Percentiles rank a stretch among this genome's conserved stretches.
Conservation (phyloP, 805 yeast genomes). For the Candida anglica region DNA sequence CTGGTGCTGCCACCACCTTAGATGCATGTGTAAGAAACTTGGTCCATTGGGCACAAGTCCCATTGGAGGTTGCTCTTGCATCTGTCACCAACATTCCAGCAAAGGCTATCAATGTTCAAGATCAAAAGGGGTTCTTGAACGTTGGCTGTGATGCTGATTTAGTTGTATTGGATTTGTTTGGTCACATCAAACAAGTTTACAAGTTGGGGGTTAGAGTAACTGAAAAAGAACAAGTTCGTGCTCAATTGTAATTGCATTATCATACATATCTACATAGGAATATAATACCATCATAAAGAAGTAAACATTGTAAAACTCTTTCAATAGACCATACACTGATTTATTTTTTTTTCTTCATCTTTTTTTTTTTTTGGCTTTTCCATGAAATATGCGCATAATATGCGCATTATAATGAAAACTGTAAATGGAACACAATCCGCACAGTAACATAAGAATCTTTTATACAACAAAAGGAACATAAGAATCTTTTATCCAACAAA, state of each 20-base stretch:
- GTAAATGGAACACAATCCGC: too few relatives aligned
- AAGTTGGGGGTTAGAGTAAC: constrained; percentile 41
- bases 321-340: too few relatives aligned
- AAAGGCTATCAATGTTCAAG: constrained; percentile 37
- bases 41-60: constrained; percentile 44
- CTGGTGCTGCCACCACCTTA: constrained; percentile 58
- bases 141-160: constrained; percentile 57
- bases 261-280: neutral
- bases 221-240: constrained; percentile 4
- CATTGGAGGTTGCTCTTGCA: constrained; percentile 51
- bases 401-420: too few relatives aligned
- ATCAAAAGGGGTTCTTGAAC: constrained; percentile 46
- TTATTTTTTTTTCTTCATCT: neutral
- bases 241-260: constrained; percentile 1
- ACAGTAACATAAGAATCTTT: too few relatives aligned
- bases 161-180: constrained; percentile 40
- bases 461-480: too few relatives aligned
- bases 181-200: constrained; percentile 45
- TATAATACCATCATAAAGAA: neutral
- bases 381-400: too few relatives aligned
- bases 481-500: too few relatives aligned
- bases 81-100: constrained; percentile 56
- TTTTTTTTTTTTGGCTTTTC: neutral
- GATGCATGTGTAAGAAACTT: constrained; percentile 49
- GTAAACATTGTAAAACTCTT: too few relatives aligned